phyloP scores from a whole-genome alignment of 352 stramenopile species.

The Phytophthora pluvialis region DNA sequence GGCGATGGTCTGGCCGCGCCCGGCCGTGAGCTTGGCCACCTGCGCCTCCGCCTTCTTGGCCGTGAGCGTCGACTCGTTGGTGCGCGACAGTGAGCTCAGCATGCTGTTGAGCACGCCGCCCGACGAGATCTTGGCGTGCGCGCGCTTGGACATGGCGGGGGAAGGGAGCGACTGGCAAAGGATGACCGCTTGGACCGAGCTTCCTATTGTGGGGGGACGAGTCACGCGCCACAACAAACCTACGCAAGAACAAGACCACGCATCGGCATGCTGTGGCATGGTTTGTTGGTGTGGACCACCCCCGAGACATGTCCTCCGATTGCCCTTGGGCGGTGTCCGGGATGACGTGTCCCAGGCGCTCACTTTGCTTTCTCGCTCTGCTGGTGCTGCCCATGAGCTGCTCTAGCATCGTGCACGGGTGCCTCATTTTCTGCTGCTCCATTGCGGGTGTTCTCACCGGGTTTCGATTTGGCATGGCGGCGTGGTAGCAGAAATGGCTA shows the following conservation, averaged over 20 bases:
- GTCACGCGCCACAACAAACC: neutral
- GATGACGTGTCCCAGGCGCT: too few species aligned
- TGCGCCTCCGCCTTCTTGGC: conserved; percentile 79
- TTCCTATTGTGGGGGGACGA: conserved; percentile 19
- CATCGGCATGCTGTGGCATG: neutral
- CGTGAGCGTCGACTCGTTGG: conserved; percentile 77
- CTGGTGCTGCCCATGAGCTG: too few species aligned
- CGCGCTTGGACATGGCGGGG: conserved; percentile 70
- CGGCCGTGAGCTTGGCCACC: conserved; percentile 74
- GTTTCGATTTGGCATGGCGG: neutral
- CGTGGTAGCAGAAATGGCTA: neutral
- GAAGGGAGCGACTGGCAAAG: conserved; percentile 1
- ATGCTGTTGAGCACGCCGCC: conserved; percentile 63
- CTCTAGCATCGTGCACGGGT: too few species aligned
- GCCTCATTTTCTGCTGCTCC: neutral
- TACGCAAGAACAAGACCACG: too few species aligned
- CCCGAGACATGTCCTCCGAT: too few species aligned
- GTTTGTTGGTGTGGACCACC: conserved; percentile 6
- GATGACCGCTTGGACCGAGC: conserved; percentile 14
- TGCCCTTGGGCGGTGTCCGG: too few species aligned
- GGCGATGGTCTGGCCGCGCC: conserved; percentile 70
- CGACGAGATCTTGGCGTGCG: conserved; percentile 54
- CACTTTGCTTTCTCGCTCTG: too few species aligned
- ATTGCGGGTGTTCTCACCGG: neutral
- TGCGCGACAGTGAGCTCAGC: conserved; percentile 76